These are phyloP conservation scores for Gracilaria gracilis DNA, from an alignment of 23 red algal genomes.

Conservation along the genomic window DNA sequence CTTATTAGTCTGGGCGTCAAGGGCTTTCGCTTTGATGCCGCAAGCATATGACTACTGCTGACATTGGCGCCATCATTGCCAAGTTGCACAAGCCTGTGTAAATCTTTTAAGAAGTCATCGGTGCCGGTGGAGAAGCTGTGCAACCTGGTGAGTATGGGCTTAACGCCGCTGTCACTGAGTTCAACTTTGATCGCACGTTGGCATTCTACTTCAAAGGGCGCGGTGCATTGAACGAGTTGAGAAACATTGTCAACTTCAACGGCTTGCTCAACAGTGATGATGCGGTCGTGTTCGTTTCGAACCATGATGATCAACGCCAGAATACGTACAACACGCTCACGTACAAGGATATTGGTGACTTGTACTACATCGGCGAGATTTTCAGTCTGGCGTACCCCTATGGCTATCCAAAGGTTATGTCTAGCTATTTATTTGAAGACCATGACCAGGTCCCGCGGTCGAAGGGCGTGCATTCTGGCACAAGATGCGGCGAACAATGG, in stretches of 20 bases:
- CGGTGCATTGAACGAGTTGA: not conserved
- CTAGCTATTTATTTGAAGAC: constrained; percentile 17
- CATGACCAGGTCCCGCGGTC: constrained; percentile 13
- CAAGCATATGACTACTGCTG: constrained; percentile 27
- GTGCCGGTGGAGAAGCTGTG: constrained; percentile 26
- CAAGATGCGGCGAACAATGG: not conserved
- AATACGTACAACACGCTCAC: constrained; percentile 7
- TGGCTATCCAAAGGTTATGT: constrained; percentile 30
- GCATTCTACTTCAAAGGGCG: constrained; percentile 7
- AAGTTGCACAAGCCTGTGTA: constrained; percentile 12
- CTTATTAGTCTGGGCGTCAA: constrained; percentile 14
- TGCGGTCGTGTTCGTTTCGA: constrained; percentile 20
- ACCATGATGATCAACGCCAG: constrained; percentile 24
- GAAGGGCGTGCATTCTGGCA: constrained; percentile 11
- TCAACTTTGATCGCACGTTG: constrained; percentile 26
- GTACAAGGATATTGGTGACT: constrained; percentile 2
- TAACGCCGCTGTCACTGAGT: constrained; percentile 6
- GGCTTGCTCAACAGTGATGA: constrained; percentile 7
- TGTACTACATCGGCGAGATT: constrained; percentile 34
- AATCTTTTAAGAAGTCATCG: constrained; percentile 26
- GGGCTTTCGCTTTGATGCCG: constrained; percentile 33
- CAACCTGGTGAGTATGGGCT: not conserved
- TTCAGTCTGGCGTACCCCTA: constrained; percentile 24
- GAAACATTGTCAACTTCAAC: constrained; percentile 1
- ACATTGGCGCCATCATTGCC: constrained; percentile 22